Evolutionary conservation across 768 basidiomycete species (phyloP).

Genomic region (Peribolospora kevripleyi): DNA sequence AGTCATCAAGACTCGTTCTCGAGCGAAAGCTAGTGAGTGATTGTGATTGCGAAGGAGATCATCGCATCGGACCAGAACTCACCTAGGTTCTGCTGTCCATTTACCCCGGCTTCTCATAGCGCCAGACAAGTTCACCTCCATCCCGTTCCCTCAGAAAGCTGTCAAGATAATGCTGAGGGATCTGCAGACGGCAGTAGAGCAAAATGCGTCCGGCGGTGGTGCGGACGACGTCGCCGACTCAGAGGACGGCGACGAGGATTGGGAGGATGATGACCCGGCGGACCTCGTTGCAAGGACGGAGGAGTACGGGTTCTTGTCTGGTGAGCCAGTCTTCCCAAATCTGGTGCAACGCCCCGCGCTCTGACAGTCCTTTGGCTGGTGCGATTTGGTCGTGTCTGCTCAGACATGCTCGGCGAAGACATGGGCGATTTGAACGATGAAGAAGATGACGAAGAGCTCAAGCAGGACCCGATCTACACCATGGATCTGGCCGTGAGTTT

Average conservation of each 20-base stretch:
- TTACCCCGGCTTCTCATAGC: constrained; percentile 23
- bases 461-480: constrained; percentile 58
- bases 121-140: constrained; percentile 61
- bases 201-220: constrained; percentile 29
- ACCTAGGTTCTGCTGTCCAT: background rate
- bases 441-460: constrained; percentile 64
- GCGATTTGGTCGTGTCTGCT: background rate
- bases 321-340: constrained; percentile 11
- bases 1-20: constrained; percentile 95
- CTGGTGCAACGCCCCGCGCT: background rate
- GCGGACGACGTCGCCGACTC: constrained; percentile 33
- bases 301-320: constrained; percentile 58
- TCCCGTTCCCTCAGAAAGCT: constrained; percentile 75
- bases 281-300: constrained; percentile 30
- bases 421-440: constrained; percentile 48
- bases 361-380: background rate
- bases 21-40: constrained; percentile 54
- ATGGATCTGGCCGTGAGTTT: constrained; percentile 48
- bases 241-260: constrained; percentile 78
- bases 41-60: background rate
- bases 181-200: constrained; percentile 33
- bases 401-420: constrained; percentile 22
- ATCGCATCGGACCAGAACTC: background rate
- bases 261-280: constrained; percentile 63
- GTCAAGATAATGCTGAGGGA: constrained; percentile 73